Percentiles rank a stretch among this genome's conserved stretches.
phyloP scores from a whole-genome alignment of 345 rosid species.

The Stellera chamaejasme region DNA sequence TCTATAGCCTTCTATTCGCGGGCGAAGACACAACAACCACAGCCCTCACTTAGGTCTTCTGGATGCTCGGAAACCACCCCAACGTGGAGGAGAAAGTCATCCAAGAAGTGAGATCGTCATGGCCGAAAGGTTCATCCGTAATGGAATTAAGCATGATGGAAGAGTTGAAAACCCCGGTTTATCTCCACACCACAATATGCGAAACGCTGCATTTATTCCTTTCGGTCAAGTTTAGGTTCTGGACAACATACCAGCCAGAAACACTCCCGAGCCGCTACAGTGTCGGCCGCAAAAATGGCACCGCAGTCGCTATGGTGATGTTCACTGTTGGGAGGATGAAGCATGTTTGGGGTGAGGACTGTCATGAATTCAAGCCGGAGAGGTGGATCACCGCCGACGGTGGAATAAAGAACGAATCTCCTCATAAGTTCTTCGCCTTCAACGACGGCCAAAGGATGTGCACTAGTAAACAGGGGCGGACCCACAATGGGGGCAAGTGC shows the following conservation, averaged over 20 bases:
- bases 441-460: too few relatives aligned
- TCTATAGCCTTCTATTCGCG: not conserved
- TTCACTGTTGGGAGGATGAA: too few relatives aligned
- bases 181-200: slow-evolving; percentile 29
- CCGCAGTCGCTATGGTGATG: slow-evolving; percentile 16
- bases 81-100: not conserved
- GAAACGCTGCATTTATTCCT: slow-evolving; percentile 29
- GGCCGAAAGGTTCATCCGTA: too few relatives aligned
- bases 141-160: slow-evolving; percentile 21
- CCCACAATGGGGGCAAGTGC: too few relatives aligned
- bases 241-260: slow-evolving; percentile 18
- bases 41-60: not conserved
- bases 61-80: not conserved
- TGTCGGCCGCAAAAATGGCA: slow-evolving; percentile 18
- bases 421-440: too few relatives aligned
- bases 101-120: too few relatives aligned
- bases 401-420: too few relatives aligned
- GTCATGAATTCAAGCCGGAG: too few relatives aligned
- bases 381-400: too few relatives aligned
- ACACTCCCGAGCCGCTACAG: slow-evolving; percentile 33
- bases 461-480: too few relatives aligned
- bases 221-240: slow-evolving; percentile 20
- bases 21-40: not conserved
- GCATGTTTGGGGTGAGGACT: too few relatives aligned
- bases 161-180: slow-evolving; percentile 20